Conservation (phyloP, 352 stramenopile species). For the Globisporangium middletonii region DNA sequence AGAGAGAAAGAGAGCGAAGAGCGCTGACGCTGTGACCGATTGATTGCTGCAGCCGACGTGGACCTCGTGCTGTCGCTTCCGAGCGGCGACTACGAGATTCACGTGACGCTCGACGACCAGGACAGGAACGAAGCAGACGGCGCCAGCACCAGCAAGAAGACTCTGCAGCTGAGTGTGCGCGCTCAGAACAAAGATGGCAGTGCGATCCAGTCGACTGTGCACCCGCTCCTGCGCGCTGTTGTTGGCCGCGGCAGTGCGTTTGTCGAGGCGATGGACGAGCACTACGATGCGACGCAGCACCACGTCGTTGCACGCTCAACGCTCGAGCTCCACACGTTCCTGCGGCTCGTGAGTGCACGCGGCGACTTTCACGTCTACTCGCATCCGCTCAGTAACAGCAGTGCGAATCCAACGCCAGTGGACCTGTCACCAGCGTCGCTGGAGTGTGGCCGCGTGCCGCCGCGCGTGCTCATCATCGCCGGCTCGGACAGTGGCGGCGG, state of each 20-base stretch:
- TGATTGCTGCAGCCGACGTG: constrained; percentile 8
- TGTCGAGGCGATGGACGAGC: background rate
- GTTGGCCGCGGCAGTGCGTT: constrained; percentile 3
- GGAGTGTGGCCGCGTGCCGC: background rate
- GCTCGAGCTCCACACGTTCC: constrained; percentile 20
- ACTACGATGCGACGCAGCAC: constrained; percentile 7
- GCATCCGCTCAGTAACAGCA: constrained; percentile 1
- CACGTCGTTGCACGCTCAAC: constrained; percentile 5
- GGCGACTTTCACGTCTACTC: constrained; percentile 7
- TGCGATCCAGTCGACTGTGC: constrained; percentile 2
- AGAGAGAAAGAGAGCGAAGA: background rate
- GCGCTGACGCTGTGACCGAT: too few relatives aligned
- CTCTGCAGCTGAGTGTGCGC: background rate
- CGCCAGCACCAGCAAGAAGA: background rate
- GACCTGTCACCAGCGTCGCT: background rate
- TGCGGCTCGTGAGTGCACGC: constrained; percentile 15
- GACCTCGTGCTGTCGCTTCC: constrained; percentile 14
- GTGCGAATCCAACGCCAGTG: background rate
- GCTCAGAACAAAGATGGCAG: too few relatives aligned
- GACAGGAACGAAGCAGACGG: background rate
- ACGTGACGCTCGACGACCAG: constrained; percentile 8
- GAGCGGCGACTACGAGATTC: constrained; percentile 17
- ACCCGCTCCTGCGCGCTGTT: constrained; percentile 11
- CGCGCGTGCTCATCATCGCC: constrained; percentile 88
- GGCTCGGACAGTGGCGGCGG: constrained; percentile 88